Percentiles rank a stretch among this genome's conserved stretches.
Conservation (phyloP, 169 alveolate species). For the Eimeria acervulina region DNA sequence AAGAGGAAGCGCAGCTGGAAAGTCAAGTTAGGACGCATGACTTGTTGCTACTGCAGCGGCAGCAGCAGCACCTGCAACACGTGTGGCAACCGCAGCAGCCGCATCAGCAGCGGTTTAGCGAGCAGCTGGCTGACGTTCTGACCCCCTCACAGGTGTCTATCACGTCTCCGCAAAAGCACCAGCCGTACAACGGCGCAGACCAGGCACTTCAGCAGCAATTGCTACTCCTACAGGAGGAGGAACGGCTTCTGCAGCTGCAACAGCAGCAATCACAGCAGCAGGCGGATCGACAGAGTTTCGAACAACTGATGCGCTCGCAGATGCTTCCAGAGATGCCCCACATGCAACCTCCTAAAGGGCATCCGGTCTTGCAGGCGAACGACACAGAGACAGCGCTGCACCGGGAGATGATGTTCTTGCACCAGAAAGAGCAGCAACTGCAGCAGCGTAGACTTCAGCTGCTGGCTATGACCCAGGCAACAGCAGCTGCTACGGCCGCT, state of each 20-base stretch:
- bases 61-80: constrained; percentile 51
- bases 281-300: constrained; percentile 9
- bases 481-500: constrained; percentile 35
- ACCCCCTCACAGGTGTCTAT: background rate
- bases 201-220: background rate
- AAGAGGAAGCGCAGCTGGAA: constrained; percentile 55
- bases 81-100: constrained; percentile 24
- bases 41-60: constrained; percentile 40
- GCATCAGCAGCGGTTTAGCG: background rate
- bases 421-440: constrained; percentile 29
- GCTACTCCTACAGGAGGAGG: constrained; percentile 4
- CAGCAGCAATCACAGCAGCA: constrained; percentile 1
- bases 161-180: background rate
- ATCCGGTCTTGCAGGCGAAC: background rate
- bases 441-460: constrained; percentile 7
- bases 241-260: constrained; percentile 34
- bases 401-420: constrained; percentile 21
- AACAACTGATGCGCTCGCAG: background rate
- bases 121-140: background rate
- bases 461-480: background rate
- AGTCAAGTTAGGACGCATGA: constrained; percentile 40
- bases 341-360: background rate
- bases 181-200: background rate
- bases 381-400: background rate
- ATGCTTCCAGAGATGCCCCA: background rate